phyloP scores from a whole-genome alignment of 352 stramenopile species.

The Albugo candida region DNA sequence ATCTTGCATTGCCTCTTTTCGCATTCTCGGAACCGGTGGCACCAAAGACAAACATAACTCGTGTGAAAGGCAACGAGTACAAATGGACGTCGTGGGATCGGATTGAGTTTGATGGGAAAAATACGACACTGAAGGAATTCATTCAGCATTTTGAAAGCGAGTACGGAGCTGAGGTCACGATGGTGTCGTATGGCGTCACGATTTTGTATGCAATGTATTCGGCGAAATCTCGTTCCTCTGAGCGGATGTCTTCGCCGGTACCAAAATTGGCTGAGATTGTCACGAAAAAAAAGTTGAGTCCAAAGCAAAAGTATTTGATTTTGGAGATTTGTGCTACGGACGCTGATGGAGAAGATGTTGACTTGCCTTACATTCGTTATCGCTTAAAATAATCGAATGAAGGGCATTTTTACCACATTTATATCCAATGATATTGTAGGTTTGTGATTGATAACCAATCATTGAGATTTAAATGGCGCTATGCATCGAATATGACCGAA shows the following conservation, averaged over 20 bases:
- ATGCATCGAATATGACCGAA: no score
- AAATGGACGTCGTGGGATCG: constrained; percentile 97
- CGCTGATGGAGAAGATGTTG: constrained; percentile 88
- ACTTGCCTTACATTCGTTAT: constrained; percentile 90
- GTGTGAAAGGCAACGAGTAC: constrained; percentile 90
- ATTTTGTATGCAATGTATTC: constrained; percentile 83
- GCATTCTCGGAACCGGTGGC: constrained; percentile 92
- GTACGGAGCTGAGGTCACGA: constrained; percentile 94
- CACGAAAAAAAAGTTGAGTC: constrained; percentile 90
- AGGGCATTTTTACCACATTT: neutral
- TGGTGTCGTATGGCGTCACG: constrained; percentile 93
- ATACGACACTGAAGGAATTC: constrained; percentile 93
- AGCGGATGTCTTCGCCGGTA: constrained; percentile 95
- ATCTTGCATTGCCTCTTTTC: constrained; percentile 96
- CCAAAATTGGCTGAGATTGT: constrained; percentile 89
- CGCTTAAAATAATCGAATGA: constrained; percentile 16
- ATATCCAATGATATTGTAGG: no score
- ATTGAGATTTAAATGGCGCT: no score
- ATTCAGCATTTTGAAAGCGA: constrained; percentile 88
- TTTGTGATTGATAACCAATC: no score
- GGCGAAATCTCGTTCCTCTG: constrained; percentile 71
- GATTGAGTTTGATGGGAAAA: constrained; percentile 87
- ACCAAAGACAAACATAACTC: constrained; percentile 82
- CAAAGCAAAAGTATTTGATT: constrained; percentile 91
- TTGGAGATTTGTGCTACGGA: constrained; percentile 94